Conservation (phyloP, 352 stramenopile genomes). For the Globisporangium middletonii region DNA sequence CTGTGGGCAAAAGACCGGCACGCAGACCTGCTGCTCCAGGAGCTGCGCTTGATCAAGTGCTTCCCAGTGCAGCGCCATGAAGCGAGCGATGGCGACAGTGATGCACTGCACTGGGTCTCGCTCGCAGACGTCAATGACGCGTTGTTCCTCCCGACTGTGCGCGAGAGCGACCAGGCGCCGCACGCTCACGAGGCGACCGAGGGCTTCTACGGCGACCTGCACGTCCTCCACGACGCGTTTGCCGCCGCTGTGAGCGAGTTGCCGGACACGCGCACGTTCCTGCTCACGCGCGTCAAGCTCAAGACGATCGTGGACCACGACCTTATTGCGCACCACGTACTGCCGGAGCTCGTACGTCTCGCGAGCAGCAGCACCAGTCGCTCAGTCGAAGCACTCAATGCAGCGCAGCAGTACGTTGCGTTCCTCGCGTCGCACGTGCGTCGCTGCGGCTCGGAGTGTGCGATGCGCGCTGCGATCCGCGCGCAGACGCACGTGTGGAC, state of each 20-base stretch:
- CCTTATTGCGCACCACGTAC: conserved; percentile 56
- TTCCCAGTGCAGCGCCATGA: conserved; percentile 39
- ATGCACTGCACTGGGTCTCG: conserved; percentile 27
- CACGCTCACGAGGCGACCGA: conserved; percentile 5
- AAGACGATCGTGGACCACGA: conserved; percentile 67
- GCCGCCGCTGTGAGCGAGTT: conserved; percentile 18
- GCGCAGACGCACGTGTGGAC: conserved; percentile 26
- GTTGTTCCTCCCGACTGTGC: conserved; percentile 14
- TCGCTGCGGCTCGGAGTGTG: conserved; percentile 20
- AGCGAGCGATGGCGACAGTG: background rate
- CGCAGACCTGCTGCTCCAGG: conserved; percentile 36
- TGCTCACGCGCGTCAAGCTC: conserved; percentile 47
- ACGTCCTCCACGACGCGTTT: conserved; percentile 39
- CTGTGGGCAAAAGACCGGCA: conserved; percentile 53
- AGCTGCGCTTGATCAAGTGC: conserved; percentile 67
- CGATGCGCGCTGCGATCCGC: conserved; percentile 22
- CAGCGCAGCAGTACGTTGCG: conserved; percentile 22
- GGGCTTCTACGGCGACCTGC: conserved; percentile 32
- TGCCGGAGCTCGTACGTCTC: conserved; percentile 31
- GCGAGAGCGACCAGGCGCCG: background rate
- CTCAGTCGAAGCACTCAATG: background rate
- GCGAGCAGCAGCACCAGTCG: background rate
- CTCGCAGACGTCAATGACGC: conserved; percentile 35
- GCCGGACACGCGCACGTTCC: conserved; percentile 33
- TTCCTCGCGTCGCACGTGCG: conserved; percentile 32